Evolutionary conservation across 225 moss, liverwort and hornwort species (phyloP), one percentile per base, ranked within the genome.

Genomic region (Pleurozium schreberi): DNA sequence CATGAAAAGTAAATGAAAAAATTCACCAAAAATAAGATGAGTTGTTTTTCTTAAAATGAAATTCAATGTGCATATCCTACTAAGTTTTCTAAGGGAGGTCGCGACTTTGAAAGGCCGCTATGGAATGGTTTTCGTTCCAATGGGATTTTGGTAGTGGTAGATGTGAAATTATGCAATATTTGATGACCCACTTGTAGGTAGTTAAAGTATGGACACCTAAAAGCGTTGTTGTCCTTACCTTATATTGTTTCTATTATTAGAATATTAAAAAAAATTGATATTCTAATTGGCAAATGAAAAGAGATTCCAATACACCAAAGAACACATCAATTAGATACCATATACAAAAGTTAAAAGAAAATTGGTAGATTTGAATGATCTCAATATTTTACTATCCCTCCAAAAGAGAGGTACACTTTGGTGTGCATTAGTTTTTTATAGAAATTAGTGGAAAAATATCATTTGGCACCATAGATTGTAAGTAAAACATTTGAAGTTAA

Each of bases 11-110:
- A 68, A 22, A 38, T 67, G 20, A 67, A 22, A 22, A n/a, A 12
- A 36, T 12, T 12, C 21, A 21, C 7, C 12, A 12, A 22, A n/a
- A 68, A 6, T 12, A 6, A 4, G 21, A 11, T 11, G 20, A n/a
- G n/a, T 34, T 66, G 0, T 2, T 18, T 66, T 38, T 6, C 7
- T 21, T 0, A 66, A 67, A 38, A 1, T 67, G 0, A n/a, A 67
- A 21, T n/a, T n/a, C n/a, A 9, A 12, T 22, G 11, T 26, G 3
- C 14, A 26, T 5, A 25, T 42, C 8, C 8, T 25, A 8, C 14
- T 42, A 42, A 8, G 14, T 40, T 70, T 42, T 4, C 7, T 13
- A 68, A 2, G 4, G 20, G 6, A n/a, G 7, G 7, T n/a, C n/a
- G 4, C 6, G 12, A 68, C n/a, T n/a, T 68, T 13, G 7, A 22